Evolutionary conservation across 805 yeast species (phyloP), one percentile per base, ranked within the genome.

Genomic region (Saccharomycopsis sp.): DNA sequence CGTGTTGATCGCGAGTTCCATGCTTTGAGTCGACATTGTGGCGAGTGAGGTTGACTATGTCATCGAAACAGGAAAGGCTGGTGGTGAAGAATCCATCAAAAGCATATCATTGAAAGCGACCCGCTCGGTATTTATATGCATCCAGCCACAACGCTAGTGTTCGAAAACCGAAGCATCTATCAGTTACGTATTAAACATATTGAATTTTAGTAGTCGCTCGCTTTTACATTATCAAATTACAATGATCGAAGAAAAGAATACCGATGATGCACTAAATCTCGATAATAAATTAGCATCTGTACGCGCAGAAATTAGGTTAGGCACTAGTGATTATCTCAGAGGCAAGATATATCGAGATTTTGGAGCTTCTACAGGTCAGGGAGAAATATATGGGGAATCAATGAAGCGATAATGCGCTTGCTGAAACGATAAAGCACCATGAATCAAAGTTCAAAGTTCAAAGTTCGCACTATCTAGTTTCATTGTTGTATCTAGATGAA

Each of bases 31-130:
- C 18, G 48, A 44, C 48, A 44, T 44, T 44, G 18, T 44, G 8
- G 18, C 16, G 12, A 12, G 37, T 29, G 12, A 55, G 7, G 51
- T 47, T 20, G 51, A 24, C 14, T 55, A 21, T 21, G n/a, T n/a
- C n/a, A n/a, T n/a, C n/a, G n/a, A n/a, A n/a, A n/a, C n/a, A n/a
- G n/a, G n/a, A n/a, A n/a, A n/a, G n/a, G n/a, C n/a, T n/a, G n/a
- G 70, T 2, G 68, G 69, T 34, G 68, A 68, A 16, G 65, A 29
- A 44, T 2, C 8, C 34, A 37, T 50, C 18, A n/a, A n/a, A n/a
- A n/a, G n/a, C n/a, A n/a, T n/a, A n/a, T n/a, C n/a, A 29, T 7
- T 7, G 37, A 29, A 29, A 29, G 37, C 37, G 37, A 29, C 37
- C 5, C 12, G 37, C 5, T 29, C 5, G 12, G 37, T 29, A 29